These are phyloP conservation scores for Aquilaria yunnanensis DNA, from an alignment of 345 rosid genomes.

Conservation along the genomic window DNA sequence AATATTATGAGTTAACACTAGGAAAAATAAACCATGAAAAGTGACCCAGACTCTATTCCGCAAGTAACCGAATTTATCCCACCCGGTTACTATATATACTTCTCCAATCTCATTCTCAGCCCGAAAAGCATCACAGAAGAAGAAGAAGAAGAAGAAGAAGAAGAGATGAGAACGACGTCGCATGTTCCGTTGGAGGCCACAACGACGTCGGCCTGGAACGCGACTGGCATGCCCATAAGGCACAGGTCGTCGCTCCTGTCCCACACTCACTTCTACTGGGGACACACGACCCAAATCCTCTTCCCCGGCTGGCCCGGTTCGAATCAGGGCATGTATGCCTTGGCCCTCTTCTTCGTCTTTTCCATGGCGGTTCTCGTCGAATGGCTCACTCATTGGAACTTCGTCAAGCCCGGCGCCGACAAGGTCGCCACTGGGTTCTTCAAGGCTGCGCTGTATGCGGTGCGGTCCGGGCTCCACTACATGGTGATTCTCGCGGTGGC, in stretches of 20 bases:
- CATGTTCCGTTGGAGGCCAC: background rate
- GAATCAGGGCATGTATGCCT: conserved; percentile 52
- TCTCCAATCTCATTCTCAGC: no score
- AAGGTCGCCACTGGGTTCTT: conserved; percentile 46
- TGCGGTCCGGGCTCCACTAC: conserved; percentile 52
- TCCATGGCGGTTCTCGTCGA: conserved; percentile 50
- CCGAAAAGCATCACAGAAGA: background rate
- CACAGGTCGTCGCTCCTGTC: conserved; percentile 12
- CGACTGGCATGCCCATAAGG: conserved; percentile 15
- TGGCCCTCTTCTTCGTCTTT: conserved; percentile 59
- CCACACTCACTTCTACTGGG: conserved; percentile 63
- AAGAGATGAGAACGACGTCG: background rate
- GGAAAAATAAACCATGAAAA: no score
- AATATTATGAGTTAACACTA: no score
- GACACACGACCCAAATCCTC: conserved; percentile 48
- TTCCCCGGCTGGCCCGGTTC: conserved; percentile 81
- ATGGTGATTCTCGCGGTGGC: conserved; percentile 79
- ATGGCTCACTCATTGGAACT: conserved; percentile 36
- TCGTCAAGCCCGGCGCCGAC: conserved; percentile 42
- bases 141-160: background rate
- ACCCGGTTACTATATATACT: no score
- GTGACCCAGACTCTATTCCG: no score
- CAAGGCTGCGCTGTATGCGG: conserved; percentile 39
- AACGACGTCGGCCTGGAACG: conserved; percentile 17
- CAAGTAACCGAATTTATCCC: no score